Evolutionary conservation across 345 rosid genomes (phyloP), one percentile per base, ranked within the genome.

Genomic region (Murraya koenigii): DNA sequence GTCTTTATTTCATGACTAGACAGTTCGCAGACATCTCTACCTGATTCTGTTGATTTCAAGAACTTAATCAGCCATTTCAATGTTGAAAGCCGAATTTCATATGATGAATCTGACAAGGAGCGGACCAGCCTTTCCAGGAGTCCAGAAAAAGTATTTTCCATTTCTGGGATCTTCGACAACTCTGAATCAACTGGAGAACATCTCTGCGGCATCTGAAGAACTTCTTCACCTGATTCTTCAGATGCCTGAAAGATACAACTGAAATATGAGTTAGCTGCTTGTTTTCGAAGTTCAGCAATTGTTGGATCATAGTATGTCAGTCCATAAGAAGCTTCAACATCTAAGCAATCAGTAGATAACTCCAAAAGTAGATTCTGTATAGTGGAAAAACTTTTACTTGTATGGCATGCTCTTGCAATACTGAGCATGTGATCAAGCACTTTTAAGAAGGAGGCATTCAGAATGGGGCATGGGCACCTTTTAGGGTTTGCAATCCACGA

Each of bases 21-120:
- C 23, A 67, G 63, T 81, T 79, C 73, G 28, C 78, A 28, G 13
- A 68, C 77, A 61, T 65, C 82, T 58, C 61, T 71, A 44, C 36
- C 79, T 70, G 84, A 89, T 79, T 87, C 88, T 70, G 61, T 75
- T 39, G 86, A 85, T 62, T 87, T 87, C 75, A 95, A 75, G 82
- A 91, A 91, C 87, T 79, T 91, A 72, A 89, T 84, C 77, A 93
- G 82, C 98, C 98, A 95, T 82, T 95, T 93, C 78, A 95, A 76
- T 78, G 98, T 92, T 77, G 90, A 89, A 63, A 90, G 90, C 71
- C 93, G 93, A 86, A 93, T 97, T 86, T 95, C 99, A 86, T 92
- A 95, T 33, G 91, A 89, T 61, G 93, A 89, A 83, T 94, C 96
- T 67, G 89, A 88, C 81, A 93, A 74, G 74, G 90, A 86, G 30